Conservation (phyloP, 2,329 filamentous ascomycete species). For the Davidsoniella eucalypti region DNA sequence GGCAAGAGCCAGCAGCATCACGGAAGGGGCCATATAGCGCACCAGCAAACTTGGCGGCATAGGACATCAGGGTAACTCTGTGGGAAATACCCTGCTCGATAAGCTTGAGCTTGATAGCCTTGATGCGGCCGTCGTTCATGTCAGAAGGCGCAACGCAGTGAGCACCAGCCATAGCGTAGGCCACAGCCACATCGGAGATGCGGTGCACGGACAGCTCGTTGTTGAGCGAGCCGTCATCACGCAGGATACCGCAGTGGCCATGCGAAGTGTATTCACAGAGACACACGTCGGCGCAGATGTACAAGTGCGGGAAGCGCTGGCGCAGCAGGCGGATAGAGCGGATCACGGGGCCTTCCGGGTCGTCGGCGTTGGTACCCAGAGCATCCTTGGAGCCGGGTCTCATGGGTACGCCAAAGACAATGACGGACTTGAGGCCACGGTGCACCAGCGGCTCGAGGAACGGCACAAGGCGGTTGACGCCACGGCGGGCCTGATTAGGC, state of each 20-base stretch:
- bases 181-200: conserved; percentile 92
- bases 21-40: conserved; percentile 95
- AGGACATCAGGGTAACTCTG: conserved; percentile 86
- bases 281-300: conserved; percentile 85
- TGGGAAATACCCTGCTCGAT: conserved; percentile 91
- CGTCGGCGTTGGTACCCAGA: conserved; percentile 80
- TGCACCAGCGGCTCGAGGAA: conserved; percentile 74
- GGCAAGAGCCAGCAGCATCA: conserved; percentile 80
- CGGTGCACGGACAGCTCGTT: conserved; percentile 87
- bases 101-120: conserved; percentile 93
- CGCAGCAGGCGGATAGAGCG: conserved; percentile 70
- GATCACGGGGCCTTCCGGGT: conserved; percentile 84
- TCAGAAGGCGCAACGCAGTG: conserved; percentile 95
- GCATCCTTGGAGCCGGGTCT: conserved; percentile 71
- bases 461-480: conserved; percentile 68
- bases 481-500: conserved; percentile 76
- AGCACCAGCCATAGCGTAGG: conserved; percentile 87
- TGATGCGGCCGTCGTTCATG: conserved; percentile 97
- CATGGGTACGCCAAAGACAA: conserved; percentile 87
- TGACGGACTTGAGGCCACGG: conserved; percentile 83
- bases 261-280: conserved; percentile 98
- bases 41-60: conserved; percentile 93
- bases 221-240: conserved; percentile 84
- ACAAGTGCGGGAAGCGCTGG: conserved; percentile 73
- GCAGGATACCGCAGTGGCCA: conserved; percentile 89